Percentiles rank a stretch among this genome's conserved stretches.
phyloP scores from a whole-genome alignment of 192 early-diverging fungal species.

The Coemansia sp. region DNA sequence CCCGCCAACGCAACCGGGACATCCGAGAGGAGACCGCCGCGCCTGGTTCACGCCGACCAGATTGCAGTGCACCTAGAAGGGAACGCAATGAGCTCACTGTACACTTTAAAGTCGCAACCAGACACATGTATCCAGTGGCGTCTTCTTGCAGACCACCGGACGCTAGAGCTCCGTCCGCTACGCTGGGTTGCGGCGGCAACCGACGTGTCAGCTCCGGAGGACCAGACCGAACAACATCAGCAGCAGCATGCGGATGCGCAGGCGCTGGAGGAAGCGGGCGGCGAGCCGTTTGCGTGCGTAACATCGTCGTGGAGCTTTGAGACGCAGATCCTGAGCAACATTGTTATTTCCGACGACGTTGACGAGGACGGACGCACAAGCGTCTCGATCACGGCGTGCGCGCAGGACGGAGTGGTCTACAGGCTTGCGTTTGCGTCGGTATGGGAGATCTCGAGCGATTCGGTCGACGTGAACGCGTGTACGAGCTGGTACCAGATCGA shows the following conservation, averaged over 20 bases:
- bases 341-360: constrained; percentile 29
- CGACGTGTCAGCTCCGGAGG: not conserved
- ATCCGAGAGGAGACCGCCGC: not conserved
- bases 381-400: constrained; percentile 34
- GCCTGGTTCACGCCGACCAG: constrained; percentile 19
- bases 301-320: constrained; percentile 49
- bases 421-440: constrained; percentile 38
- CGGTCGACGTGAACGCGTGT: constrained; percentile 26
- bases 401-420: constrained; percentile 35
- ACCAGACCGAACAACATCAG: not conserved
- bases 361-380: constrained; percentile 10
- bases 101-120: constrained; percentile 42
- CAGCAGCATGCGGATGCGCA: not conserved
- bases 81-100: constrained; percentile 25
- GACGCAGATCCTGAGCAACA: constrained; percentile 20
- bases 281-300: constrained; percentile 16
- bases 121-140: constrained; percentile 55
- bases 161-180: constrained; percentile 48
- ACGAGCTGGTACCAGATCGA: constrained; percentile 46
- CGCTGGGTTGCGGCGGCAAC: constrained; percentile 30
- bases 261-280: not conserved
- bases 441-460: constrained; percentile 38
- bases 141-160: constrained; percentile 35
- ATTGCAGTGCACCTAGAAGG: constrained; percentile 40
- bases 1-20: constrained; percentile 3